These are phyloP conservation scores for Jaltomata sinuosa DNA, from an alignment of 257 asterid species.

Conservation along the genomic window DNA sequence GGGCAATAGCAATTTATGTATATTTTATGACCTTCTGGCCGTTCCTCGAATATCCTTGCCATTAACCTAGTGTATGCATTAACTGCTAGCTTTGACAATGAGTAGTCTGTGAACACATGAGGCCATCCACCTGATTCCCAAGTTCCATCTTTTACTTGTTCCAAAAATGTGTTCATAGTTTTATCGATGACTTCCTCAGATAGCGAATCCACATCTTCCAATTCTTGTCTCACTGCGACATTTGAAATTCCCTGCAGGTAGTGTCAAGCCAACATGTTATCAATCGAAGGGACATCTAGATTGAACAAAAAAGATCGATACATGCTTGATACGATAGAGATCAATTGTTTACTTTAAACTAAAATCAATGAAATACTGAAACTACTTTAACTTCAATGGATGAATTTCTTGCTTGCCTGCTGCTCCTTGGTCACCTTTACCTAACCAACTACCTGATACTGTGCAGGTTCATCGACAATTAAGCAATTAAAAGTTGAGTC, in stretches of 20 bases:
- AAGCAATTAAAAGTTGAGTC: background rate
- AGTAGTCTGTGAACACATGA: constrained; percentile 67
- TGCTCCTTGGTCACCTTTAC: background rate
- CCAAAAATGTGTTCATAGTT: constrained; percentile 37
- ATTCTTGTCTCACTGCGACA: constrained; percentile 43
- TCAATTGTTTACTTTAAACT: background rate
- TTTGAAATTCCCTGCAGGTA: constrained; percentile 67
- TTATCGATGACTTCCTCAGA: constrained; percentile 66
- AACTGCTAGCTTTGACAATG: constrained; percentile 77
- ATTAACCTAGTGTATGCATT: constrained; percentile 63
- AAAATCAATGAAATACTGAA: background rate
- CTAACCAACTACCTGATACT: too few species aligned
- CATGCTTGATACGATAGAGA: background rate
- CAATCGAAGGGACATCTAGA: too few species aligned
- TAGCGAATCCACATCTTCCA: constrained; percentile 45
- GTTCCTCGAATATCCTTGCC: constrained; percentile 32
- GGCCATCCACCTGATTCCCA: constrained; percentile 91
- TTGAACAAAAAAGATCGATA: background rate
- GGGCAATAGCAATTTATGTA: constrained; percentile 76
- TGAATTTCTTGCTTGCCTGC: too few species aligned
- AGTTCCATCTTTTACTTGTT: constrained; percentile 66
- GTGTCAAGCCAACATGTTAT: background rate
- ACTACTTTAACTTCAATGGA: background rate
- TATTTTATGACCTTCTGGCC: constrained; percentile 57
- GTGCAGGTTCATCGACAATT: too few species aligned